A percentile compares a stretch with the other conserved stretches of the same genome.
Conservation (phyloP, 2,329 filamentous ascomycete species). For the Leptographium flavum region DNA sequence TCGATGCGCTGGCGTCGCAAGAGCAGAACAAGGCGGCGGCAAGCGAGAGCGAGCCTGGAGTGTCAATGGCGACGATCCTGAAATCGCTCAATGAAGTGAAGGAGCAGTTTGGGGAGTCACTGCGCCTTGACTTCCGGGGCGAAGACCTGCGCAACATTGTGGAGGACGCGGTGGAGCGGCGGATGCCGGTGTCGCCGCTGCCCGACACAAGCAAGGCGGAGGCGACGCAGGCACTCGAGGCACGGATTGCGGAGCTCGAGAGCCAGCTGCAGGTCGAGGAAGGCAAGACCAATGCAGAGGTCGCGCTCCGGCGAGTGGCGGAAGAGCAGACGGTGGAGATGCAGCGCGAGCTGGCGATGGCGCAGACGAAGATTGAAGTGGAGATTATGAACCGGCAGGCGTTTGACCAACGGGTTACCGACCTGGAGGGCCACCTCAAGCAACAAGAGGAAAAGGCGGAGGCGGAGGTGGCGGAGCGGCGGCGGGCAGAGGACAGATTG, state of each 20-base stretch:
- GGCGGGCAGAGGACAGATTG: constrained; percentile 57
- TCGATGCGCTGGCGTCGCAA: constrained; percentile 56
- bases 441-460: constrained; percentile 50
- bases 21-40: constrained; percentile 18
- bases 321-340: constrained; percentile 41
- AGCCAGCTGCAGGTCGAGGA: constrained; percentile 36
- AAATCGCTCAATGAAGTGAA: constrained; percentile 54
- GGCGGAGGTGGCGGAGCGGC: constrained; percentile 46
- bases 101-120: constrained; percentile 32
- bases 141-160: constrained; percentile 48
- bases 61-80: constrained; percentile 37
- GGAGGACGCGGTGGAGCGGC: constrained; percentile 45
- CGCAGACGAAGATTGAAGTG: constrained; percentile 43
- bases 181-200: constrained; percentile 35
- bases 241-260: constrained; percentile 45
- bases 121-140: constrained; percentile 28
- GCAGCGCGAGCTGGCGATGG: constrained; percentile 37
- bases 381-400: constrained; percentile 47
- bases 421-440: constrained; percentile 55
- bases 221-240: constrained; percentile 39
- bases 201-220: constrained; percentile 28
- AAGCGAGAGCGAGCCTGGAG: constrained; percentile 11
- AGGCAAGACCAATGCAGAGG: constrained; percentile 32
- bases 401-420: constrained; percentile 46
- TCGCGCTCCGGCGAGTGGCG: constrained; percentile 31